phyloP scores from a whole-genome alignment of 768 basidiomycete species.

The Macrolepiota fuliginosa region DNA sequence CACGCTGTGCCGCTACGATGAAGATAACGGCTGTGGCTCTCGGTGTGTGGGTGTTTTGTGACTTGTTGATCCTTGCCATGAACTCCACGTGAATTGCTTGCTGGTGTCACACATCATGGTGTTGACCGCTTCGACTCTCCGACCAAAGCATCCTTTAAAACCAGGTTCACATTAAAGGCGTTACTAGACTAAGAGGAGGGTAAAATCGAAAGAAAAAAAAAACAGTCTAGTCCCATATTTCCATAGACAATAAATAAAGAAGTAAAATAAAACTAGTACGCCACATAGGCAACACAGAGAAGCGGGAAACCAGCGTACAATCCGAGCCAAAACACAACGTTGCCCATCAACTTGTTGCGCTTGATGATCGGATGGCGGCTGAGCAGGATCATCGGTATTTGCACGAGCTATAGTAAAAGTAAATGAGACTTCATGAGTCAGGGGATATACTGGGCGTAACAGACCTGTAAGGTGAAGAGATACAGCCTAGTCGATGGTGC shows the following conservation, averaged over 20 bases:
- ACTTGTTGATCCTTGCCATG: no score
- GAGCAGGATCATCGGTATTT: conserved; percentile 87
- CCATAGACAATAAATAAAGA: neutral
- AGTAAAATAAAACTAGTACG: conserved; percentile 27
- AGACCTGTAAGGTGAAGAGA: conserved; percentile 72
- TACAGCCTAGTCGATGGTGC: conserved; percentile 57
- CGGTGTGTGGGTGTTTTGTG: no score
- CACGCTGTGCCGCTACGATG: no score
- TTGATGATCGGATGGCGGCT: conserved; percentile 76
- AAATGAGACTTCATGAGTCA: conserved; percentile 1
- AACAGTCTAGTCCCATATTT: neutral
- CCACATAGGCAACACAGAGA: conserved; percentile 71
- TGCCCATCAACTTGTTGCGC: conserved; percentile 78
- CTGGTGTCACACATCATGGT: no score
- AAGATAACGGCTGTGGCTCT: no score
- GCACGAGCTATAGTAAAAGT: conserved; percentile 57
- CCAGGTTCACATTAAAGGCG: neutral
- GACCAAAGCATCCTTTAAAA: neutral
- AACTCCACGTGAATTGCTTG: no score
- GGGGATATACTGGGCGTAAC: conserved; percentile 12
- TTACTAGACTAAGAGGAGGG: neutral
- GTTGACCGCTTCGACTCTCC: no score
- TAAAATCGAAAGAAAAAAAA: neutral
- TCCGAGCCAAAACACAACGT: conserved; percentile 92
- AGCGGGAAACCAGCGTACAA: conserved; percentile 91